These are phyloP conservation scores for Nicotiana otophora DNA, from an alignment of 257 asterid species.

Conservation along the genomic window DNA sequence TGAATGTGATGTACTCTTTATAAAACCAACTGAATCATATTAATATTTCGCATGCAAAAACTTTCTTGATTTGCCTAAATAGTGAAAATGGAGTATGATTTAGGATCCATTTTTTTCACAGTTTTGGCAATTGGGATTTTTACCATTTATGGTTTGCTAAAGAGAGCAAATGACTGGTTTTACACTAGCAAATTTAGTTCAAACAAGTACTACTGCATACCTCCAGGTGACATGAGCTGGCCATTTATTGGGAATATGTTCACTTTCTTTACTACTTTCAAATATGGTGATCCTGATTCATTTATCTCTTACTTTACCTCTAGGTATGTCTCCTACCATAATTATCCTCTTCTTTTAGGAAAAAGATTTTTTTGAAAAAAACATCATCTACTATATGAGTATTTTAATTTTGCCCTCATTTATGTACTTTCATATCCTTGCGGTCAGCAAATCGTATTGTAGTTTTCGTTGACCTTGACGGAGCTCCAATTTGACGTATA, in stretches of 20 bases:
- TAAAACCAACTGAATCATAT: neutral
- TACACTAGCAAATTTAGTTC: neutral
- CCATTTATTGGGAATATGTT: constrained; percentile 20
- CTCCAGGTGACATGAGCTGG: constrained; percentile 17
- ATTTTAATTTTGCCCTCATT: neutral
- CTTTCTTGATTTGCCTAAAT: neutral
- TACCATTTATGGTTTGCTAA: neutral
- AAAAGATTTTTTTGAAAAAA: neutral
- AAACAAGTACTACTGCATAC: neutral
- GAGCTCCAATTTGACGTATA: neutral
- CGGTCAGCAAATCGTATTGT: neutral
- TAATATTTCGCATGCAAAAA: neutral
- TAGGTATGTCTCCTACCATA: neutral
- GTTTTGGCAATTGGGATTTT: neutral
- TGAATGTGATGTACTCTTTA: neutral
- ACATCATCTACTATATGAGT: too few species aligned
- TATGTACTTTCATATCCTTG: neutral
- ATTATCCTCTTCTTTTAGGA: neutral
- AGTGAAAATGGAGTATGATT: neutral
- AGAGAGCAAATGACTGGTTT: constrained; percentile 6
- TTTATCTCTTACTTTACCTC: constrained; percentile 9
- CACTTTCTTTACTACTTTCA: constrained; percentile 12
- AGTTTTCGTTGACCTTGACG: neutral
- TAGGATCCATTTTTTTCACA: neutral
- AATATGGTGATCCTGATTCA: constrained; percentile 14